A percentile compares a stretch with the other conserved stretches of the same genome.
Evolutionary conservation across 2,329 filamentous ascomycete genomes (phyloP).

Genomic region (Penicillium vulpinum): DNA sequence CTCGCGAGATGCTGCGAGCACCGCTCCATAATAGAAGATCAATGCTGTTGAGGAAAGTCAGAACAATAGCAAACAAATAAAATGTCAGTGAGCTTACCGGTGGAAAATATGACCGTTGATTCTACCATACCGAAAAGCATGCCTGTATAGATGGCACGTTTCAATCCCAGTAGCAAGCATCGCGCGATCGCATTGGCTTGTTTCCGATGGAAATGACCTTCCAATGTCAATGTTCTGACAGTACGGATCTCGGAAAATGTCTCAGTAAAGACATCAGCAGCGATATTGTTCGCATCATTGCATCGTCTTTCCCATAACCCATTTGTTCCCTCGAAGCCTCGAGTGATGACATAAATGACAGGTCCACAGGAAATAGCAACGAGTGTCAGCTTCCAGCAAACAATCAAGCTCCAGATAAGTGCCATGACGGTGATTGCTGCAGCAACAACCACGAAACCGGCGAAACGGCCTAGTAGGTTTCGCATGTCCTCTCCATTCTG

Average conservation of each 20-base stretch:
- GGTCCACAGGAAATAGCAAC: slow-evolving; percentile 71
- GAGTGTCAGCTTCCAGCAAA: slow-evolving; percentile 78
- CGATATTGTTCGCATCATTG: slow-evolving; percentile 62
- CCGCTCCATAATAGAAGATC: slow-evolving; percentile 79
- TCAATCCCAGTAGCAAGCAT: slow-evolving; percentile 63
- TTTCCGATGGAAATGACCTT: slow-evolving; percentile 67
- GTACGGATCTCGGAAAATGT: slow-evolving; percentile 77
- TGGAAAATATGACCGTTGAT: slow-evolving; percentile 68
- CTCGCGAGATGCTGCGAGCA: slow-evolving; percentile 56
- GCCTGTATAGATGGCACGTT: slow-evolving; percentile 67
- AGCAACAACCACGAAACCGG: slow-evolving; percentile 68
- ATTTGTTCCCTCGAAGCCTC: slow-evolving; percentile 64
- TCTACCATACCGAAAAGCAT: slow-evolving; percentile 77
- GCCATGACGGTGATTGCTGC: slow-evolving; percentile 67
- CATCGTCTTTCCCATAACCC: slow-evolving; percentile 70
- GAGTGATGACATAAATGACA: slow-evolving; percentile 65
- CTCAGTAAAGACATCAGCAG: slow-evolving; percentile 68
- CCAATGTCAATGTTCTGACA: slow-evolving; percentile 72
- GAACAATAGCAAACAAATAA: background rate
- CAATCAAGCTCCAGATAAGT: slow-evolving; percentile 69
- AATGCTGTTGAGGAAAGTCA: slow-evolving; percentile 52
- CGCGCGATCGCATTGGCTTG: slow-evolving; percentile 55
- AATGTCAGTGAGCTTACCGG: slow-evolving; percentile 40
- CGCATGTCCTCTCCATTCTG: slow-evolving; percentile 84
- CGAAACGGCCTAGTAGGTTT: slow-evolving; percentile 76